Base-by-base conservation (phyloP, 768 basidiomycete species). In the Lentinula edodes region DNA sequence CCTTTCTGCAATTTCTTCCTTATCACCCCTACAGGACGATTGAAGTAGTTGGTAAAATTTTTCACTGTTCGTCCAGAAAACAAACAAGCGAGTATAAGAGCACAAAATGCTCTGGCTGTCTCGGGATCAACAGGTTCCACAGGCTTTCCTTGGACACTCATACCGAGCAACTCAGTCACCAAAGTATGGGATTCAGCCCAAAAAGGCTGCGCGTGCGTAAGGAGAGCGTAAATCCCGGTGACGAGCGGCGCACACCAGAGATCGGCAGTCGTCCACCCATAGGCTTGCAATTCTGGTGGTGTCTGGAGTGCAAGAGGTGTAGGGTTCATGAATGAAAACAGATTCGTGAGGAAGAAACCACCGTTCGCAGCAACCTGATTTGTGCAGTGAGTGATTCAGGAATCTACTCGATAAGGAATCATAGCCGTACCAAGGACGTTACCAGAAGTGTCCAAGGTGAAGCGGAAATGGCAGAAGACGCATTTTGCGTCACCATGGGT, bases 161-260 rank as follows among this genome's bases (percentile, higher is more conserved):
- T 71, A 10, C 85, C 84, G 28, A 84, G 73, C 58, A 80, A 66
- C 6, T 78, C 75, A 9, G 78, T 71, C 9, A 88, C 66, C 16
- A 85, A 68, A 5, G 69, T 63, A 64, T 89, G 86, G 43, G 80
- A 58, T 34, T 88, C 83, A 0, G 81, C 83, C 88, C 87, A 95
- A 72, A 90, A 89, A 0, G 93, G 90, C 70, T 95, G 93, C 2
- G 90, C 87, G 64, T 94, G 91, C 8, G 93, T 94, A 56, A 95
- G 80, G 61, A 87, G 82, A 58, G 93, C 87, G 69, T 91, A 95
- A 9, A 95, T 69, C 0, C 79, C 89, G 10, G 92, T 93, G 66
- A 87, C 75, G 65, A 87, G 74, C 6, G 92, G 87, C 8, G 94
- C 92, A 72, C 84, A 84, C 93, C 94, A 96, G 35, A 94, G 71